Percentiles rank a stretch among this genome's conserved stretches.
phyloP scores from a whole-genome alignment of 495 filamentous ascomycete genomes.

The Podospora sp. region DNA sequence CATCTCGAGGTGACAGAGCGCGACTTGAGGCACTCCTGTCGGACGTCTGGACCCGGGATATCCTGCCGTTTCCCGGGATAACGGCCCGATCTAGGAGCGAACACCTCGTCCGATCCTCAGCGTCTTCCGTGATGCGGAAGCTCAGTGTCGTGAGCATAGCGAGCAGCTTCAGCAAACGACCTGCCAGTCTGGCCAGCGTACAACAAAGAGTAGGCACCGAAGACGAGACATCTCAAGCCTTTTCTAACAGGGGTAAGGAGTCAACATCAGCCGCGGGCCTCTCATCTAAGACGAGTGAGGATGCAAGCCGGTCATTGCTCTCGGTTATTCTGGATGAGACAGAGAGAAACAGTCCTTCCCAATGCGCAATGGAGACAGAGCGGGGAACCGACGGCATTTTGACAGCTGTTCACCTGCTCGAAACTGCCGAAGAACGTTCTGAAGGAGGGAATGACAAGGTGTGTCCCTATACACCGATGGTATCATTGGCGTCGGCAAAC shows the following conservation, averaged over 20 bases:
- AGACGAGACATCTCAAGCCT: conserved; percentile 6
- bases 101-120: conserved; percentile 66
- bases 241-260: neutral
- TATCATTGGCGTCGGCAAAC: conserved; percentile 21
- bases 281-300: conserved; percentile 12
- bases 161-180: conserved; percentile 64
- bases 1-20: conserved; percentile 72
- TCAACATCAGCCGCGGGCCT: neutral
- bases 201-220: conserved; percentile 25
- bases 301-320: conserved; percentile 24
- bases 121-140: conserved; percentile 80
- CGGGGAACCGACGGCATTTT: neutral
- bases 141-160: conserved; percentile 74
- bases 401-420: conserved; percentile 1
- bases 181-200: conserved; percentile 39
- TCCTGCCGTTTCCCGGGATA: conserved; percentile 87
- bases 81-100: conserved; percentile 62
- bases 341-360: conserved; percentile 29
- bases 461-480: conserved; percentile 12
- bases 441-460: neutral
- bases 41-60: conserved; percentile 84
- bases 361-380: conserved; percentile 6
- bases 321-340: conserved; percentile 46
- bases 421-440: neutral
- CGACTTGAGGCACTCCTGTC: conserved; percentile 73